These are phyloP conservation scores for Rhizopus microsporus DNA, from an alignment of 371 early-diverging fungal species.

Conservation along the genomic window DNA sequence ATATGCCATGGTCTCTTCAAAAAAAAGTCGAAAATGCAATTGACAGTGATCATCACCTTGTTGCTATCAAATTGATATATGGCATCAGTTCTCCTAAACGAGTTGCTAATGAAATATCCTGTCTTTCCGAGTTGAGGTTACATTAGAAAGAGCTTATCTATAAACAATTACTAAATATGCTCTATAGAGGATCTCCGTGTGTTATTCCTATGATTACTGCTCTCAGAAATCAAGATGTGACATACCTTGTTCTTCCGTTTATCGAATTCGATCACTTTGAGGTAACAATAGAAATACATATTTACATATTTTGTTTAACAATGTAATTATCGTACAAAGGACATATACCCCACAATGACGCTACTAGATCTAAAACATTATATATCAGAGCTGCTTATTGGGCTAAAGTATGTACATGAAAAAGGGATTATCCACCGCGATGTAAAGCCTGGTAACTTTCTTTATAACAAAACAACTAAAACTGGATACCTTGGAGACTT, in stretches of 20 bases:
- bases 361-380: slow-evolving; percentile 83
- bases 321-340: background rate
- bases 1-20: slow-evolving; percentile 20
- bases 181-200: slow-evolving; percentile 21
- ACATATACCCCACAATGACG: slow-evolving; percentile 36
- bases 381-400: slow-evolving; percentile 76
- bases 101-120: slow-evolving; percentile 82
- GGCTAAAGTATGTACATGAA: slow-evolving; percentile 73
- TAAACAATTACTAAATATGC: background rate
- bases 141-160: background rate
- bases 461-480: slow-evolving; percentile 70
- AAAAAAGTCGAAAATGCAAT: background rate
- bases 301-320: background rate
- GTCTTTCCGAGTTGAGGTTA: slow-evolving; percentile 70
- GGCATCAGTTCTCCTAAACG: slow-evolving; percentile 79
- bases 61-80: slow-evolving; percentile 91
- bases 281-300: slow-evolving; percentile 31
- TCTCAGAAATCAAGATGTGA: slow-evolving; percentile 75
- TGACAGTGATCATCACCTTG: slow-evolving; percentile 41
- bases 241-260: slow-evolving; percentile 82
- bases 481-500: slow-evolving; percentile 96
- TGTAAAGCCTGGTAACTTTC: slow-evolving; percentile 97
- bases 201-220: slow-evolving; percentile 81
- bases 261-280: slow-evolving; percentile 81
- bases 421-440: slow-evolving; percentile 88